A percentile compares a stretch with the other conserved stretches of the same genome.
Evolutionary conservation across 371 early-diverging fungal genomes (phyloP).

Genomic region (Nematocida parisii): DNA sequence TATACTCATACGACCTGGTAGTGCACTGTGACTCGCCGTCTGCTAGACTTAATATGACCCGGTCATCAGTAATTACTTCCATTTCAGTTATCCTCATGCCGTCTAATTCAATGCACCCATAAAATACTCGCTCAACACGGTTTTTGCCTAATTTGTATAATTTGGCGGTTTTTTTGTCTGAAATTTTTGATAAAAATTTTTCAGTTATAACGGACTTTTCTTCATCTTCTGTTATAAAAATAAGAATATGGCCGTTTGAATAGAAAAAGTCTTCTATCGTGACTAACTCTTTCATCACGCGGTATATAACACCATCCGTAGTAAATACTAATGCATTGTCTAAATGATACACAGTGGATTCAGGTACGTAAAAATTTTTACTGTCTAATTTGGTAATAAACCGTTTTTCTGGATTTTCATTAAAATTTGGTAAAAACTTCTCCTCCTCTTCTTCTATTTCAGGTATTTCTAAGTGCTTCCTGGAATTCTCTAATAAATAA

Average conservation of each 20-base stretch:
- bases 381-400: background rate
- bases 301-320: background rate
- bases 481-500: background rate
- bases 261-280: conserved; percentile 7
- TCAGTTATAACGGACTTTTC: conserved; percentile 1
- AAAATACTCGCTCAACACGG: background rate
- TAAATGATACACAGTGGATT: background rate
- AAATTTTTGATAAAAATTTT: background rate
- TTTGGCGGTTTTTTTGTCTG: background rate
- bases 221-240: background rate
- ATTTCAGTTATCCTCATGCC: background rate
- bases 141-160: conserved; percentile 1
- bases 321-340: background rate
- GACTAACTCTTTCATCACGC: background rate
- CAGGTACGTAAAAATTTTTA: background rate
- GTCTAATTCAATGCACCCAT: background rate
- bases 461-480: background rate
- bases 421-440: conserved; percentile 10
- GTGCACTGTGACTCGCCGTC: no score
- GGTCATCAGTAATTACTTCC: background rate
- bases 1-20: no score
- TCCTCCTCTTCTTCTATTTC: background rate
- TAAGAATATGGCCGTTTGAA: conserved; percentile 15
- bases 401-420: background rate
- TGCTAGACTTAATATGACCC: no score